Evolutionary conservation across 2,329 filamentous ascomycete species (phyloP).

Genomic region (Phialemoniopsis sp.): DNA sequence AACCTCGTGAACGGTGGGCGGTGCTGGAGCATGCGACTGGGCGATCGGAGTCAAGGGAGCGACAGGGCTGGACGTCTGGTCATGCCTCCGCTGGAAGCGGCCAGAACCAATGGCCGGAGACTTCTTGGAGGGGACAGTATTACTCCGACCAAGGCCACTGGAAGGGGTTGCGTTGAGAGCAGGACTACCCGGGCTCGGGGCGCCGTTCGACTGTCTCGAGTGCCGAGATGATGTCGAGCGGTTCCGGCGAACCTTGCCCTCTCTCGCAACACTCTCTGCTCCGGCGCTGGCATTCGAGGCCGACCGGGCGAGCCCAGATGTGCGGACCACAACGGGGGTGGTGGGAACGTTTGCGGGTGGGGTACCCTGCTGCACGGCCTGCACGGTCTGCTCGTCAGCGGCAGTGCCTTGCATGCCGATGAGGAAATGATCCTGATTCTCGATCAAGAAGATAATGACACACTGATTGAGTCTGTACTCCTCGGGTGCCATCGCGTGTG

Average conservation of each 20-base stretch:
- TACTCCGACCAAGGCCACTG: conserved; percentile 62
- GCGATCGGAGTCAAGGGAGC: conserved; percentile 33
- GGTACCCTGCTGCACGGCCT: conserved; percentile 66
- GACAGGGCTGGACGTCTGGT: conserved; percentile 21
- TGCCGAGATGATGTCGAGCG: conserved; percentile 89
- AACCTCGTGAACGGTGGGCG: conserved; percentile 28
- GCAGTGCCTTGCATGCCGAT: conserved; percentile 98
- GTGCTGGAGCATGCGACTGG: conserved; percentile 45
- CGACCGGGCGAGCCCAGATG: conserved; percentile 58
- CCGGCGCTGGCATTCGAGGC: conserved; percentile 85
- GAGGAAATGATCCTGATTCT: conserved; percentile 97
- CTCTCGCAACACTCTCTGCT: conserved; percentile 79
- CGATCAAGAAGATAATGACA: conserved; percentile 94
- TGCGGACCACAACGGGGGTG: conserved; percentile 37
- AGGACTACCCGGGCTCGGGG: conserved; percentile 66
- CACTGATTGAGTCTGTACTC: conserved; percentile 96
- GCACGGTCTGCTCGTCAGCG: conserved; percentile 76
- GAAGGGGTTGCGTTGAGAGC: conserved; percentile 49
- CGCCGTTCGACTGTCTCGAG: conserved; percentile 70
- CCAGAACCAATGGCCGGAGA: conserved; percentile 67
- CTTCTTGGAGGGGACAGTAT: conserved; percentile 89
- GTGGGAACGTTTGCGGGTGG: conserved; percentile 43
- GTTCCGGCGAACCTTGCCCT: conserved; percentile 77
- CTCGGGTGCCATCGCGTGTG: conserved; percentile 90
- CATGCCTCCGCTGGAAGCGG: conserved; percentile 50